Conservation (phyloP, 75 land plant genomes). For the Azolla pinnata region DNA sequence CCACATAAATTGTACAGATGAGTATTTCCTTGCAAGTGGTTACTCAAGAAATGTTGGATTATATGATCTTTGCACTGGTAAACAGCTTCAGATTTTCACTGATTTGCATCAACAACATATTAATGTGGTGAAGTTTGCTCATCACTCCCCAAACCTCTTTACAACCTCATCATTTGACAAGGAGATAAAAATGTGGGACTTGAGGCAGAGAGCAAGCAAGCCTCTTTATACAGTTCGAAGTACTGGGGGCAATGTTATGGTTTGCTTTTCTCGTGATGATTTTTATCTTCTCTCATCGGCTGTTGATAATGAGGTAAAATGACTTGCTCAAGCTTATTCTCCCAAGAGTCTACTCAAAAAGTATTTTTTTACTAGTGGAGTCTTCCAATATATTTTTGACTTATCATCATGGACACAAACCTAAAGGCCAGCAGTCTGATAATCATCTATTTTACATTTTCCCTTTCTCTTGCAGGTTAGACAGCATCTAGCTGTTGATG, state of each 20-base stretch:
- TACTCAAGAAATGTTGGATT: slow-evolving; percentile 69
- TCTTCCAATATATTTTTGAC: no score
- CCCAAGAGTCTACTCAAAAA: no score
- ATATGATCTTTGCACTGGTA: slow-evolving; percentile 72
- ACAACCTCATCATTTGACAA: slow-evolving; percentile 85
- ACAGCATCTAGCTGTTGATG: slow-evolving; percentile 69
- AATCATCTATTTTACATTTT: no score
- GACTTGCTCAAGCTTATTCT: no score
- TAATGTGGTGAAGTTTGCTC: slow-evolving; percentile 82
- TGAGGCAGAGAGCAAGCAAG: slow-evolving; percentile 46
- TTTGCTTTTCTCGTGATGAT: slow-evolving; percentile 83
- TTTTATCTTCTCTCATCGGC: slow-evolving; percentile 75
- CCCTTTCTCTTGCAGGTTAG: slow-evolving; percentile 50
- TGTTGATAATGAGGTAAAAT: slow-evolving; percentile 77
- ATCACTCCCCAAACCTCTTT: slow-evolving; percentile 74
- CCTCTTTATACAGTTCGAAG: slow-evolving; percentile 66
- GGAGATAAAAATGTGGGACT: slow-evolving; percentile 78
- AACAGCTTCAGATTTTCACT: slow-evolving; percentile 46
- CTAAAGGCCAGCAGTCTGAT: no score
- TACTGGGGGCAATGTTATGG: slow-evolving; percentile 79
- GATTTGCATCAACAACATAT: slow-evolving; percentile 75
- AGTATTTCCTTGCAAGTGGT: slow-evolving; percentile 76
- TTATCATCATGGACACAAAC: no score
- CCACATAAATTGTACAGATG: slow-evolving; percentile 77
- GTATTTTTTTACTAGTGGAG: no score